phyloP scores from a whole-genome alignment of 73 alveolate species.

The Paramecium sexaurelia region DNA sequence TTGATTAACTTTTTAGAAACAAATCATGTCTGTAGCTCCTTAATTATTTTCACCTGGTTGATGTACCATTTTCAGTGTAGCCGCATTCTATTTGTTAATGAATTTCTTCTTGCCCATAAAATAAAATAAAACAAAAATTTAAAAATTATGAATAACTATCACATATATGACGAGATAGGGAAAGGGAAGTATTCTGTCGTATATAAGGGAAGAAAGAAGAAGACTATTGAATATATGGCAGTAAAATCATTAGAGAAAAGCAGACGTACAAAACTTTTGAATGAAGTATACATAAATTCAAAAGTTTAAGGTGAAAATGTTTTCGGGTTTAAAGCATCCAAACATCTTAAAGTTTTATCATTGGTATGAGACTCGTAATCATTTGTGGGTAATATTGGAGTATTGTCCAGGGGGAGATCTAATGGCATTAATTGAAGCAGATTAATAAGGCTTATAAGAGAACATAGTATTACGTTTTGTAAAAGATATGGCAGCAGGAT shows the following conservation, averaged over 20 bases:
- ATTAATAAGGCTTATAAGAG: slow-evolving; percentile 70
- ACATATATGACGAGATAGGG: slow-evolving; percentile 91
- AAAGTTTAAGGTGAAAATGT: slow-evolving; percentile 71
- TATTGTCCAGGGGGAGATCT: slow-evolving; percentile 96
- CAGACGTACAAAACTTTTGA: slow-evolving; percentile 86
- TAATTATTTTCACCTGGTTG: neutral
- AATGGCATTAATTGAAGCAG: slow-evolving; percentile 82
- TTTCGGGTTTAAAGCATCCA: slow-evolving; percentile 73
- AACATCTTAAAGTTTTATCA: slow-evolving; percentile 85
- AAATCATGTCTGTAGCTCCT: neutral
- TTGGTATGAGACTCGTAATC: slow-evolving; percentile 95
- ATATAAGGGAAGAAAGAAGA: slow-evolving; percentile 96
- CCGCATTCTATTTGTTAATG: neutral
- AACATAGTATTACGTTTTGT: slow-evolving; percentile 64
- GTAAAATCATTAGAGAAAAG: slow-evolving; percentile 92
- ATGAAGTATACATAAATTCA: slow-evolving; percentile 65
- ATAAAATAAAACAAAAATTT: neutral
- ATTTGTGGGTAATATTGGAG: slow-evolving; percentile 94
- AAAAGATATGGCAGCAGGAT: slow-evolving; percentile 74
- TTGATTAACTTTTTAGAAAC: neutral
- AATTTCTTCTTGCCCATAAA: neutral
- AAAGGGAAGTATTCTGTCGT: slow-evolving; percentile 90
- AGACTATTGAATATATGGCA: slow-evolving; percentile 93
- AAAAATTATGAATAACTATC: slow-evolving; percentile 86
- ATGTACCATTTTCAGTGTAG: neutral